phyloP scores from a whole-genome alignment of 768 basidiomycete genomes.

The Hemileccinum rubropunctum region DNA sequence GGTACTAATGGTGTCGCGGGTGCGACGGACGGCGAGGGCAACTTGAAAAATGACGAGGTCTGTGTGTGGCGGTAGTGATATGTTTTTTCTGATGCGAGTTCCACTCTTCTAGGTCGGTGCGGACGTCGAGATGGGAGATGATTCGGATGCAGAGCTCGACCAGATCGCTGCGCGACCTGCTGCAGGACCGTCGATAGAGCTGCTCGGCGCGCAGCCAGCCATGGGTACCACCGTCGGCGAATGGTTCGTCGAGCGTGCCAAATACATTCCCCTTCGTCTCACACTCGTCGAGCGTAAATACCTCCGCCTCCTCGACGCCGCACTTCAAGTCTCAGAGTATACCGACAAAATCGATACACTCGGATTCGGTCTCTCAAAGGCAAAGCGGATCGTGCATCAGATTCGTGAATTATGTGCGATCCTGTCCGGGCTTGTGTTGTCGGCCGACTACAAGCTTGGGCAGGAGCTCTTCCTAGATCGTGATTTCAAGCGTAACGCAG shows the following conservation, averaged over 20 bases:
- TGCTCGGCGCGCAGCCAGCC: conserved; percentile 55
- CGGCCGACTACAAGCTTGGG: conserved; percentile 86
- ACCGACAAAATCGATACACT: conserved; percentile 89
- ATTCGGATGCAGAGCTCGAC: conserved; percentile 39
- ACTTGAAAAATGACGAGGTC: conserved; percentile 11
- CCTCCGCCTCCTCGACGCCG: conserved; percentile 82
- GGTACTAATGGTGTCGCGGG: conserved; percentile 6
- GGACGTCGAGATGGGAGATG: conserved; percentile 37
- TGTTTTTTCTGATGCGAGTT: conserved; percentile 6
- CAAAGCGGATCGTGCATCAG: conserved; percentile 85
- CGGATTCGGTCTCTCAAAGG: conserved; percentile 72
- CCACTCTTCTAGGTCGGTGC: conserved; percentile 19
- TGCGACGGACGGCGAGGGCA: conserved; percentile 1
- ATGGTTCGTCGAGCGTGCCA: conserved; percentile 82
- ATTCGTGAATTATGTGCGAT: conserved; percentile 87
- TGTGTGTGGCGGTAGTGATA: not conserved
- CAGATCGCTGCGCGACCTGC: conserved; percentile 27
- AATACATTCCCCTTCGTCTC: conserved; percentile 78
- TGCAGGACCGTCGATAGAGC: conserved; percentile 26
- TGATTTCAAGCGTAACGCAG: conserved; percentile 76
- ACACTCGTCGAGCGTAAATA: conserved; percentile 76
- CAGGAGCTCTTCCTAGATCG: conserved; percentile 81
- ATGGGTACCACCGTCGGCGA: conserved; percentile 67
- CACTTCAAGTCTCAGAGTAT: conserved; percentile 81
- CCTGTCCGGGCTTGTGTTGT: conserved; percentile 77